phyloP scores from a whole-genome alignment of 2,329 filamentous ascomycete genomes.

The Cucurbitaria berberidis region DNA sequence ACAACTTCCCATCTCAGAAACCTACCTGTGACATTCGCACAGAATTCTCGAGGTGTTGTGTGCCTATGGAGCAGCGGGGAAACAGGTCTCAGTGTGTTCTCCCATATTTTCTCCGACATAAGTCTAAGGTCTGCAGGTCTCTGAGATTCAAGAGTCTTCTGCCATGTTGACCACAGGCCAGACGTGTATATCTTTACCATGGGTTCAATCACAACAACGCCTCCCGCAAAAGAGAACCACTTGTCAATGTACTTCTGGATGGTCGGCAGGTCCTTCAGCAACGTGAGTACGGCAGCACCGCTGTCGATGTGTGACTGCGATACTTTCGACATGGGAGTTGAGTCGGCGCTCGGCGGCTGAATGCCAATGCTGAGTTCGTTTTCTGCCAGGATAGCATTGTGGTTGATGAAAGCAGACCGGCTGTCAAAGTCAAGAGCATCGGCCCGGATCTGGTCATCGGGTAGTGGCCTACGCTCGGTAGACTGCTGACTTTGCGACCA shows the following conservation, averaged over 20 bases:
- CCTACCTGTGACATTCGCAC: conserved; percentile 46
- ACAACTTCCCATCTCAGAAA: conserved; percentile 54
- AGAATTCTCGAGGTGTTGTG: conserved; percentile 50
- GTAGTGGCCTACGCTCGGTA: conserved; percentile 19
- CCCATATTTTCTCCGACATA: conserved; percentile 52
- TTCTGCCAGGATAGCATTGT: conserved; percentile 37
- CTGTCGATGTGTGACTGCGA: conserved; percentile 32
- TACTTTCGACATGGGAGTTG: conserved; percentile 3
- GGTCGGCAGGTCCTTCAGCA: conserved; percentile 34
- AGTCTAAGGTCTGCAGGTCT: conserved; percentile 39
- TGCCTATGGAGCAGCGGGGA: conserved; percentile 39
- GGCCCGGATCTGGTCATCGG: conserved; percentile 9
- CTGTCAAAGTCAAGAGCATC: conserved; percentile 18
- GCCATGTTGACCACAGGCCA: conserved; percentile 37
- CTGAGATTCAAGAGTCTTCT: conserved; percentile 29
- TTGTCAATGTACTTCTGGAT: conserved; percentile 42
- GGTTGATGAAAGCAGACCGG: conserved; percentile 28
- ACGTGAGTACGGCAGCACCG: conserved; percentile 33
- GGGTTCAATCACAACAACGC: conserved; percentile 44
- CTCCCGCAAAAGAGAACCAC: conserved; percentile 38
- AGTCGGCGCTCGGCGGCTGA: conserved; percentile 9
- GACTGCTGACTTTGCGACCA: conserved; percentile 13
- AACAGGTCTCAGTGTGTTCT: conserved; percentile 49
- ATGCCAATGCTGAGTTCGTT: conserved; percentile 37
- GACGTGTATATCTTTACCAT: conserved; percentile 40